A percentile compares a stretch with the other conserved stretches of the same genome.
Conservation (phyloP, 78 protist genomes). For the Blattamonas nauphoetae region DNA sequence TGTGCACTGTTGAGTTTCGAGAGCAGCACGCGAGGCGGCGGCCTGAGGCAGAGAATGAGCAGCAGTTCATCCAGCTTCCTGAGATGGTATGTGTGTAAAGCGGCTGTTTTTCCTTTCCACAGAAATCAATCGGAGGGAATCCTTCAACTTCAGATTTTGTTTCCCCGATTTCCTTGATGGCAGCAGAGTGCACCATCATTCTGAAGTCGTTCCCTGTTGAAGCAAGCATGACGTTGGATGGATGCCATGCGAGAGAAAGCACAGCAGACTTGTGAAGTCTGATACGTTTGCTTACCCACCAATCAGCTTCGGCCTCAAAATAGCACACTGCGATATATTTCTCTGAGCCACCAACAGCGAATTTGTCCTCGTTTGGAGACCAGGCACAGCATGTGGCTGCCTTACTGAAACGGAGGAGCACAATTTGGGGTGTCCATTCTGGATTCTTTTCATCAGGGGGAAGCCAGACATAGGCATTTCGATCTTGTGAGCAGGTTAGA, state of each 20-base stretch:
- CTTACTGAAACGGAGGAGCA: not conserved
- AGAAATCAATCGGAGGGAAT: not conserved
- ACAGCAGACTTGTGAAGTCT: not conserved
- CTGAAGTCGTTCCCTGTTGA: not conserved
- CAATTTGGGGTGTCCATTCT: not conserved
- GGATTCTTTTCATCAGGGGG: not conserved
- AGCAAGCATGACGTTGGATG: not conserved
- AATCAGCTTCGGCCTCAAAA: not conserved
- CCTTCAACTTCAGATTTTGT: not conserved
- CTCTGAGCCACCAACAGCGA: conserved; percentile 7
- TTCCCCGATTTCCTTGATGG: not conserved
- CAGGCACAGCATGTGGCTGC: conserved; percentile 2
- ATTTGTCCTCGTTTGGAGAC: not conserved
- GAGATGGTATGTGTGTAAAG: not conserved
- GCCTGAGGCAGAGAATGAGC: not conserved
- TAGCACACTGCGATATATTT: not conserved
- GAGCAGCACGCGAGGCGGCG: not conserved
- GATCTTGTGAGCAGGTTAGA: not conserved
- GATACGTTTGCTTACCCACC: not conserved
- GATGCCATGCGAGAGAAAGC: not conserved
- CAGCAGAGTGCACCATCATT: not conserved
- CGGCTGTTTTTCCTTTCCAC: not conserved
- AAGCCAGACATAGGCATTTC: conserved; percentile 10
- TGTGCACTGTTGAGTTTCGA: not conserved
- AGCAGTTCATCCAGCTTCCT: not conserved